Evolutionary conservation across 495 filamentous ascomycete genomes (phyloP).

Genomic region (Penicillium bialowiezense): DNA sequence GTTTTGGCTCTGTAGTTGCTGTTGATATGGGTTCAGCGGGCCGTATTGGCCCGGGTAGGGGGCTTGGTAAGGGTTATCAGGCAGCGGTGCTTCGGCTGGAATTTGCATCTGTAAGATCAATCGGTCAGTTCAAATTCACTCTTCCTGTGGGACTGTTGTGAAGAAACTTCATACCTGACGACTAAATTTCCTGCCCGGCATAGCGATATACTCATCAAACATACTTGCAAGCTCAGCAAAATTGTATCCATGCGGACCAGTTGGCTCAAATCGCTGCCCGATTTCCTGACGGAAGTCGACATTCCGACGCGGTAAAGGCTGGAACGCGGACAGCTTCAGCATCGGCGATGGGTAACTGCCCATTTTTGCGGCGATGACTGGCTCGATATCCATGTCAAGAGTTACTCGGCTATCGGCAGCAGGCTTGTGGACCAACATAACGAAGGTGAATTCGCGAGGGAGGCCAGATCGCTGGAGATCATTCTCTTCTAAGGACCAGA

Average conservation of each 20-base stretch:
- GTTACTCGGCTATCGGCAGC: constrained; percentile 24
- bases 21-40: constrained; percentile 2
- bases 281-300: constrained; percentile 35
- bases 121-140: constrained; percentile 1
- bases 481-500: constrained; percentile 55
- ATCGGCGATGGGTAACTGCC: constrained; percentile 34
- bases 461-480: constrained; percentile 47
- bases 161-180: constrained; percentile 32
- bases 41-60: constrained; percentile 14
- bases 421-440: constrained; percentile 47
- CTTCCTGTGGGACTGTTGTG: too few relatives aligned
- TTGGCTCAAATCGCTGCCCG: constrained; percentile 40
- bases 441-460: constrained; percentile 55
- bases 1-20: constrained; percentile 5
- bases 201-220: constrained; percentile 43
- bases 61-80: constrained; percentile 1
- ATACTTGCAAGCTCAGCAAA: constrained; percentile 36
- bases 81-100: constrained; percentile 3
- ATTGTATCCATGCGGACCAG: constrained; percentile 34
- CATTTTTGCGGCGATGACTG: constrained; percentile 33
- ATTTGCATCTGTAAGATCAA: constrained; percentile 12
- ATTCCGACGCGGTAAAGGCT: constrained; percentile 21
- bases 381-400: constrained; percentile 38
- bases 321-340: constrained; percentile 26
- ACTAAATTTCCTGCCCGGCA: constrained; percentile 37